Evolutionary conservation across 78 protist genomes (phyloP), one percentile per base, ranked within the genome.

Genomic region (Dictyostelium firmibasis): DNA sequence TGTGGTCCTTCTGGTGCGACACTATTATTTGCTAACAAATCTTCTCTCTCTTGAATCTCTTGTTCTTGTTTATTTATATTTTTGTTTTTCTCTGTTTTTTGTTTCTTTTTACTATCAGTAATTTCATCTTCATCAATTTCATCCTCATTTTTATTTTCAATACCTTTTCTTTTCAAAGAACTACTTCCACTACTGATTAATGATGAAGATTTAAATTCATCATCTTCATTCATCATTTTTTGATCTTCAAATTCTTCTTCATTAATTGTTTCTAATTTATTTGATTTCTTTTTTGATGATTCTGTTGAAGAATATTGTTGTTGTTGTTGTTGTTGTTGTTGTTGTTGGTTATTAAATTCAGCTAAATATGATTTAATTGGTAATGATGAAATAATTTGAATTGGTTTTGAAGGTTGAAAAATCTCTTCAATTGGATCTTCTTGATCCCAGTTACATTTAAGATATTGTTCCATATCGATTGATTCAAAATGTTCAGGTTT

Each of bases 1-100:
- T 91, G 97, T 16, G 96, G 96, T 2, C 96, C 92, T 76, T 86
- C 91, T 25, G 99, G 97, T 25, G 78, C 81, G 3, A 41, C 50
- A 29, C 75, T 83, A 16, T 93, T 86, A 47, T 81, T 86, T 16
- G 87, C 72, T 9, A 89, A 69, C 25, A 81, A 35, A 31, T 89
- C 94, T 70, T 89, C 94, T 35, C 64, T 62, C 35, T 89, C 84
- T 44, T 81, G 67, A 70, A 89, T 89, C 18, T 69, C 78, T 64
- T 81, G 38, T 70, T 89, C 94, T 29, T 25, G 27, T 81, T 89
- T 44, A 33, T 64, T 23, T 36, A 41, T 89, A 16, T 72, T 16
- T 70, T 47, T 64, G 23, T 31, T 47, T n/a, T 89, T 89, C 16
- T 89, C 88, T 31, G 25, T 10, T 69, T 89, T 89, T 29, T 81